Evolutionary conservation across 2,329 filamentous ascomycete genomes (phyloP).

Genomic region (Hypoxylon sp.): DNA sequence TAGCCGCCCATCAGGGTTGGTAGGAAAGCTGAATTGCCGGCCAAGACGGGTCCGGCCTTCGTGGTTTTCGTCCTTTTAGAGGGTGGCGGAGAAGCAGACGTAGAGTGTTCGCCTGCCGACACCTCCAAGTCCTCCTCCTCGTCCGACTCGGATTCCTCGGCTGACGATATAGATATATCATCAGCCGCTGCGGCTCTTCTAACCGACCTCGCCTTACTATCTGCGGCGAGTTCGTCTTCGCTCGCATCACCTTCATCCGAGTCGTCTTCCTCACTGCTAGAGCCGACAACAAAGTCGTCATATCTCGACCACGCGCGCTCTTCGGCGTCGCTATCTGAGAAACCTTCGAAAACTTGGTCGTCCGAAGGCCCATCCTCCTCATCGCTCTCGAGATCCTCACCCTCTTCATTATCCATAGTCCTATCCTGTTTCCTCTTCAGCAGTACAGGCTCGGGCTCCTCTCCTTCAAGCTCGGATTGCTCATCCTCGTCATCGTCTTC

Average conservation of each 20-base stretch:
- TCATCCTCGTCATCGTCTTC: constrained; percentile 45
- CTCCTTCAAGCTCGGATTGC: constrained; percentile 45
- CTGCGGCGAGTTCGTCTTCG: constrained; percentile 44
- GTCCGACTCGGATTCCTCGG: constrained; percentile 47
- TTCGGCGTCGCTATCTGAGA: constrained; percentile 50
- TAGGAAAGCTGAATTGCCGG: constrained; percentile 71
- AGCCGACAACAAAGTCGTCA: constrained; percentile 60
- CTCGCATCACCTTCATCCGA: constrained; percentile 52
- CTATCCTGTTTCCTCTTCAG: constrained; percentile 54
- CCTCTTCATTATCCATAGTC: constrained; percentile 52
- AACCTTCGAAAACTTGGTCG: constrained; percentile 44
- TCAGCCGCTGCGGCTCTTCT: constrained; percentile 38
- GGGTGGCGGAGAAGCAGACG: constrained; percentile 40
- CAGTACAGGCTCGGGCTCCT: constrained; percentile 39
- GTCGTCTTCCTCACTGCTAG: constrained; percentile 59
- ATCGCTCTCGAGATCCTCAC: constrained; percentile 45
- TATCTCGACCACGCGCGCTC: constrained; percentile 59
- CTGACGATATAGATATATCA: constrained; percentile 47
- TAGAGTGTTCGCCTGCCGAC: constrained; percentile 43
- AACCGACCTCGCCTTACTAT: constrained; percentile 46
- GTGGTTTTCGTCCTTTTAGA: constrained; percentile 52
- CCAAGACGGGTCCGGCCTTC: constrained; percentile 36
- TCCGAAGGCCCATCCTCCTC: constrained; percentile 44
- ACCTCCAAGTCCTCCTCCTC: constrained; percentile 49
- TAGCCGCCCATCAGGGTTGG: constrained; percentile 85